A percentile compares a stretch with the other conserved stretches of the same genome.
phyloP scores from a whole-genome alignment of 352 stramenopile species.

The Phytophthora agathidicida region DNA sequence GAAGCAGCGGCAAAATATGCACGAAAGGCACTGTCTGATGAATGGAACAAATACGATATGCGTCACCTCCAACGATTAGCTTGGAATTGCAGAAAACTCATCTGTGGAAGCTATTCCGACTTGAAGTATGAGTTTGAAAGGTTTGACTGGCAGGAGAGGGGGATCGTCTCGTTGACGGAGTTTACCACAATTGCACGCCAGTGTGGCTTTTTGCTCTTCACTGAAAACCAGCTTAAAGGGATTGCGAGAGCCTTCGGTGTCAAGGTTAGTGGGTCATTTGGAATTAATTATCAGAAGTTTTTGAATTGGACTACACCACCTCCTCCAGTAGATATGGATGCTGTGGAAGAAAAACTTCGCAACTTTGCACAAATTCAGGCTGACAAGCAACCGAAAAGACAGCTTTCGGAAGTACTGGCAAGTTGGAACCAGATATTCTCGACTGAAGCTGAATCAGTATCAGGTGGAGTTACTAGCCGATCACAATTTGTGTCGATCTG shows the following conservation, averaged over 20 bases:
- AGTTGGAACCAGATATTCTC: slow-evolving; percentile 52
- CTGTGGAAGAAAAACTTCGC: slow-evolving; percentile 58
- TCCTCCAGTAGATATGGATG: slow-evolving; percentile 40
- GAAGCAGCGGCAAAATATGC: slow-evolving; percentile 33
- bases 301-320: slow-evolving; percentile 69
- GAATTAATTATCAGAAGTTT: slow-evolving; percentile 72
- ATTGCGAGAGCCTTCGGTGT: slow-evolving; percentile 62
- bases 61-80: slow-evolving; percentile 52
- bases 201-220: slow-evolving; percentile 56
- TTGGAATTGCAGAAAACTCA: slow-evolving; percentile 55
- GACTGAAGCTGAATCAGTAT: slow-evolving; percentile 23
- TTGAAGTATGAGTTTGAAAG: slow-evolving; percentile 62
- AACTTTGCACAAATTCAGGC: slow-evolving; percentile 43
- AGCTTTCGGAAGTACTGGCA: slow-evolving; percentile 44
- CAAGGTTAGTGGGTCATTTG: slow-evolving; percentile 51
- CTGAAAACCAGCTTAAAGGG: slow-evolving; percentile 40
- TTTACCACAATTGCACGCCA: slow-evolving; percentile 49
- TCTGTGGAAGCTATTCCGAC: slow-evolving; percentile 36
- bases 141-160: slow-evolving; percentile 66
- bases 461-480: slow-evolving; percentile 34
- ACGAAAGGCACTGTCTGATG: background rate
- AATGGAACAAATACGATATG: slow-evolving; percentile 51
- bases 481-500: slow-evolving; percentile 49
- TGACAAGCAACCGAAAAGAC: slow-evolving; percentile 30
- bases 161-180: slow-evolving; percentile 49